Base-by-base conservation (phyloP, 805 yeast species). In the Barnettozyma sucrosica region DNA sequence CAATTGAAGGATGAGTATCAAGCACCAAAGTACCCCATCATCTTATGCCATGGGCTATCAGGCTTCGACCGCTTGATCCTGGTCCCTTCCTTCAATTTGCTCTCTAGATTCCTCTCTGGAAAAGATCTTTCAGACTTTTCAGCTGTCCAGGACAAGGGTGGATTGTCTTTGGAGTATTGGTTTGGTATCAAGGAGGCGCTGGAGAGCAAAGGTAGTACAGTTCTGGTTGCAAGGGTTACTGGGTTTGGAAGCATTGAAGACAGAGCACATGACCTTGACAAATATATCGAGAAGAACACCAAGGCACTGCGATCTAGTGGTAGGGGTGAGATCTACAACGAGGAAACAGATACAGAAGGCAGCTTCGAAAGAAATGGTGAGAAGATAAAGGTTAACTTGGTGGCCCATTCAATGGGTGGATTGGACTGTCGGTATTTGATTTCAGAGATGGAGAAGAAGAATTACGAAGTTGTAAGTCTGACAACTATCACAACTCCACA, bases 401-500 rank as follows among this genome's bases (percentile, higher is more conserved):
- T 89, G 23, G 93, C 93, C 6, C 97, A 89, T 61, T 88, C 96
- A 0, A 89, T 89, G 97, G 97, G 97, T 5, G 97, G 97, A 0
- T 67, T 89, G 26, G 97, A 90, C 59, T 79, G 89, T 30, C 68
- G 97, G 44, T 87, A 81, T 60, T 64, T 90, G 53, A 85, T 89
- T 2, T 74, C 86, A 0, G 69, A 75, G 43, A 61, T 85, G 4
- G 67, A 62, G 49, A 44, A 57, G 39, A 61, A 67, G 32, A 66
- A 72, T 38, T 83, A 79, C 55, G 68, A 79, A 54, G 84, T 90
- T 8, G 79, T 74, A 2, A 84, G 93, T 37, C 67, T 89, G 25
- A 89, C 97, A 1, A 89, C 97, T 0, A 72, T 89, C 0, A 79
- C 93, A 0, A 87, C 97, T 0, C 97, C 97, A 0, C 97, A 89